phyloP scores from a whole-genome alignment of 2,329 filamentous ascomycete species.

The Trichoderma cornu-damae region DNA sequence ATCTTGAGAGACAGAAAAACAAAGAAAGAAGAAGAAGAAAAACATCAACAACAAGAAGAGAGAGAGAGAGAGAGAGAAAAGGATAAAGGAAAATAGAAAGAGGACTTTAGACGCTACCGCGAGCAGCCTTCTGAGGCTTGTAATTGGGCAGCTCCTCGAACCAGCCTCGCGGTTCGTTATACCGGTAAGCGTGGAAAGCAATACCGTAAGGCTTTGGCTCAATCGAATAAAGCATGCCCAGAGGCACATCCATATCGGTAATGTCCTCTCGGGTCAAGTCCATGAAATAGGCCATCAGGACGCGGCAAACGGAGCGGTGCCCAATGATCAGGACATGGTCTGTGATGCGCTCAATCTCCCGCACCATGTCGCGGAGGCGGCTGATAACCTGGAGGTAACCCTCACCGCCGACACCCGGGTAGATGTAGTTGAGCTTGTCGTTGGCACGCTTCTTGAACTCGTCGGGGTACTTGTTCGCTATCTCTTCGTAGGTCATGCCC shows the following conservation, averaged over 20 bases:
- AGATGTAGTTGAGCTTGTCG: slow-evolving; percentile 94
- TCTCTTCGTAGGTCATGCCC: slow-evolving; percentile 90
- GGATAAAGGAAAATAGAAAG: background rate
- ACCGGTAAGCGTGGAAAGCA: slow-evolving; percentile 92
- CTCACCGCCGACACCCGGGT: slow-evolving; percentile 91
- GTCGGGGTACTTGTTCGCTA: slow-evolving; percentile 68
- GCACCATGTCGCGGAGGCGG: slow-evolving; percentile 87
- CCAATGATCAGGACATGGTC: slow-evolving; percentile 91
- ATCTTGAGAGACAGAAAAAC: background rate
- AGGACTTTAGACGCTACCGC: slow-evolving; percentile 28
- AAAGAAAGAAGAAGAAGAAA: background rate
- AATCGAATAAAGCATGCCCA: slow-evolving; percentile 90
- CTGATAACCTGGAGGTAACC: slow-evolving; percentile 97
- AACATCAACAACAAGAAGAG: background rate
- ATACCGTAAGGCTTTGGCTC: slow-evolving; percentile 98
- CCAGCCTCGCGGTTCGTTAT: slow-evolving; percentile 70
- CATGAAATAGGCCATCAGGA: slow-evolving; percentile 94
- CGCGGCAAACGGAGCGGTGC: slow-evolving; percentile 85
- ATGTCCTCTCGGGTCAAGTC: slow-evolving; percentile 87
- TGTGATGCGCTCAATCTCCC: slow-evolving; percentile 94
- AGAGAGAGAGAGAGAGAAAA: background rate
- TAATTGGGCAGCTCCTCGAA: slow-evolving; percentile 87
- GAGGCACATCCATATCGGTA: slow-evolving; percentile 85
- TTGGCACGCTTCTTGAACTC: slow-evolving; percentile 74
- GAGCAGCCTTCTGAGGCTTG: slow-evolving; percentile 55